These are phyloP conservation scores for Aureobasidium sp. DNA, from an alignment of 2,329 filamentous ascomycete species.

Conservation along the genomic window DNA sequence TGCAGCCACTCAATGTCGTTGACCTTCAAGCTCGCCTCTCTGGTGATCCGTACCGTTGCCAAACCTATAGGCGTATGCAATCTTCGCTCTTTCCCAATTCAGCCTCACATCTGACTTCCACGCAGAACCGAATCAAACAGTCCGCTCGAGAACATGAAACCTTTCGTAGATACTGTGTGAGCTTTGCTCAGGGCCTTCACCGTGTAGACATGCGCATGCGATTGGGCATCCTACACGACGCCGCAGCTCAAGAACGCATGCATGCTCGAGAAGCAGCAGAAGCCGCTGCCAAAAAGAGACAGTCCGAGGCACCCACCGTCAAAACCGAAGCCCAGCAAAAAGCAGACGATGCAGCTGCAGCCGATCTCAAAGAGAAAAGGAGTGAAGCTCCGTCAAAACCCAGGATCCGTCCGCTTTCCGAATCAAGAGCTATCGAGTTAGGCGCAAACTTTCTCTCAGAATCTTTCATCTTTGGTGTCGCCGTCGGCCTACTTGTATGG, in stretches of 20 bases:
- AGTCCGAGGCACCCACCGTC: constrained; percentile 46
- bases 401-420: constrained; percentile 55
- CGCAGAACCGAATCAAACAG: constrained; percentile 57
- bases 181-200: constrained; percentile 56
- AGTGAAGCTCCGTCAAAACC: constrained; percentile 37
- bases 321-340: constrained; percentile 53
- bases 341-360: constrained; percentile 44
- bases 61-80: constrained; percentile 57
- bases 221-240: constrained; percentile 56
- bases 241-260: constrained; percentile 45
- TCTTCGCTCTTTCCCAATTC: neutral
- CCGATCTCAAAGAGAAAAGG: constrained; percentile 33
- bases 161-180: constrained; percentile 54
- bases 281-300: constrained; percentile 43
- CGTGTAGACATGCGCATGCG: constrained; percentile 60
- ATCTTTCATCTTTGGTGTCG: constrained; percentile 57
- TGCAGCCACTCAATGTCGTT: constrained; percentile 44
- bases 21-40: constrained; percentile 57
- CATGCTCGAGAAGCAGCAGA: constrained; percentile 46
- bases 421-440: constrained; percentile 60
- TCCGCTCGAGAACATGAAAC: constrained; percentile 61
- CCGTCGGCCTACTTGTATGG: constrained; percentile 52
- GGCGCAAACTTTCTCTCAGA: constrained; percentile 63
- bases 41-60: constrained; percentile 56
- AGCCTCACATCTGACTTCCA: neutral